A percentile compares a stretch with the other conserved stretches of the same genome.
These are phyloP conservation scores for Eragrostis tef DNA, from an alignment of 202 grass and related monocot genomes.

Conservation along the genomic window DNA sequence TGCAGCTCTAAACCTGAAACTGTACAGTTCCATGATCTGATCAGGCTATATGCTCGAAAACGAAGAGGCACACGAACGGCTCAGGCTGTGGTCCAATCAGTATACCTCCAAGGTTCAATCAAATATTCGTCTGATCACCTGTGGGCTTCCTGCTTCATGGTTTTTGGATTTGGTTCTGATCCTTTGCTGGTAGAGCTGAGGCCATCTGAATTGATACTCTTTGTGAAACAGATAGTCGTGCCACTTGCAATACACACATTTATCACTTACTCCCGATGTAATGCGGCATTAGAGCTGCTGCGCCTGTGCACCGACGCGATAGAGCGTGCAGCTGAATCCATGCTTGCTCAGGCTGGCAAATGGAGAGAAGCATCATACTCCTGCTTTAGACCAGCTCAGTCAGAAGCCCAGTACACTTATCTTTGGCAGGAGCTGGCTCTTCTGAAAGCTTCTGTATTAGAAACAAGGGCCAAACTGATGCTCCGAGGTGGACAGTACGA, in stretches of 20 bases:
- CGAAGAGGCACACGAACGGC: conserved; percentile 58
- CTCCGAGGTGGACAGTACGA: conserved; percentile 84
- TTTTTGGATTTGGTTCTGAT: conserved; percentile 83
- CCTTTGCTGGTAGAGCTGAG: conserved; percentile 69
- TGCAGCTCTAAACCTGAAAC: conserved; percentile 65
- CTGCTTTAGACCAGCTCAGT: conserved; percentile 63
- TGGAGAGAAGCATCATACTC: conserved; percentile 70
- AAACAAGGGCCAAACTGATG: conserved; percentile 90
- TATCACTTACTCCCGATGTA: conserved; percentile 85
- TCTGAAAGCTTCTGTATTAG: conserved; percentile 80
- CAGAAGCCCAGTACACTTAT: conserved; percentile 65
- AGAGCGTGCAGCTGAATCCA: conserved; percentile 74
- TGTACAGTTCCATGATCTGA: conserved; percentile 84
- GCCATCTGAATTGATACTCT: conserved; percentile 80
- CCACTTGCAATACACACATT: conserved; percentile 93
- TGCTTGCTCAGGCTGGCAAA: conserved; percentile 80
- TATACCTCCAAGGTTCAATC: conserved; percentile 83
- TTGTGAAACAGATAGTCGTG: conserved; percentile 78
- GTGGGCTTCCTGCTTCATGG: conserved; percentile 91
- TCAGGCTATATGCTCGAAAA: conserved; percentile 82
- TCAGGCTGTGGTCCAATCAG: conserved; percentile 73
- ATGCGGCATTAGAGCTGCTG: conserved; percentile 74
- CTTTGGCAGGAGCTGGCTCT: conserved; percentile 93
- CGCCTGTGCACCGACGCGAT: conserved; percentile 74
- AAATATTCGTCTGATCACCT: conserved; percentile 77